These are phyloP conservation scores for Sarocladium oryzae DNA, from an alignment of 2,329 filamentous ascomycete species.

Conservation along the genomic window DNA sequence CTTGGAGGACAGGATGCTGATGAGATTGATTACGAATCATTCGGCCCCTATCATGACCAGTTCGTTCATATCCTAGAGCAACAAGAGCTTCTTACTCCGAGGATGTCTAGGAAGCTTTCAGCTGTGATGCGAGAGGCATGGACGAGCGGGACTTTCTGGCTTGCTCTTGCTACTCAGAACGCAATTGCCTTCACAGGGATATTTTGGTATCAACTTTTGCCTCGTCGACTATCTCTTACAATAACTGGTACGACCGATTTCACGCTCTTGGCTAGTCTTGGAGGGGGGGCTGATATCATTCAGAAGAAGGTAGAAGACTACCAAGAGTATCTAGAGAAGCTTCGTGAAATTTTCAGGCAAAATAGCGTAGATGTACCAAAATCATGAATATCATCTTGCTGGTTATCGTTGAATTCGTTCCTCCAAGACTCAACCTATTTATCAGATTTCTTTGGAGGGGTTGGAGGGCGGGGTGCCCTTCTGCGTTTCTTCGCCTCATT, in stretches of 20 bases:
- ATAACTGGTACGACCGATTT: slow-evolving; percentile 10
- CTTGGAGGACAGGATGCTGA: slow-evolving; percentile 6
- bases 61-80: slow-evolving; percentile 10
- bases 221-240: slow-evolving; percentile 7
- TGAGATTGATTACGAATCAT: slow-evolving; percentile 7
- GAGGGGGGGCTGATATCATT: not conserved
- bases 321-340: slow-evolving; percentile 8
- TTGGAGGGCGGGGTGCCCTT: too few relatives aligned
- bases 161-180: slow-evolving; percentile 7
- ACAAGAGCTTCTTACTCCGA: slow-evolving; percentile 7
- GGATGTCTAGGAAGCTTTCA: slow-evolving; percentile 6
- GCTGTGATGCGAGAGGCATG: slow-evolving; percentile 8
- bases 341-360: slow-evolving; percentile 5
- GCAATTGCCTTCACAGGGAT: slow-evolving; percentile 6
- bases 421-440: too few relatives aligned
- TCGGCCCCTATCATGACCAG: slow-evolving; percentile 9
- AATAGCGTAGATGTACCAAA: slow-evolving; percentile 5
- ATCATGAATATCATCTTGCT: slow-evolving; percentile 1
- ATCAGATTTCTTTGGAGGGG: too few relatives aligned
- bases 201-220: slow-evolving; percentile 10
- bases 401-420: too few relatives aligned
- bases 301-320: slow-evolving; percentile 9
- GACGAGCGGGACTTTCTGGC: slow-evolving; percentile 9
- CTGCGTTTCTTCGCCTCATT: too few relatives aligned
- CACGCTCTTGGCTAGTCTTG: slow-evolving; percentile 7